Conservation (phyloP, 768 basidiomycete genomes). For the Trametopsis cervina region DNA sequence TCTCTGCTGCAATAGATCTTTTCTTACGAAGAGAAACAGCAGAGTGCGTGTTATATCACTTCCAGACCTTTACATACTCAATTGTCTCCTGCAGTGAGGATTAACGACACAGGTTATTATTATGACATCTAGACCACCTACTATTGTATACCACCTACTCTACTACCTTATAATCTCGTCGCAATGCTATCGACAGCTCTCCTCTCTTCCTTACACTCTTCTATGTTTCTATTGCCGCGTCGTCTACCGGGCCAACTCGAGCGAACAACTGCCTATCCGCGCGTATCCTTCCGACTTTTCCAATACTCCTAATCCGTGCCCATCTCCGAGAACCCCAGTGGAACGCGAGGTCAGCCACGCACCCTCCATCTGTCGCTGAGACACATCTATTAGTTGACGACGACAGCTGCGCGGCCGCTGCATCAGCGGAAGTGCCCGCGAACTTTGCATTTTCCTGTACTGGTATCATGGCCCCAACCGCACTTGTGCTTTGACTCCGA, state of each 20-base stretch:
- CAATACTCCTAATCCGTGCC: neutral
- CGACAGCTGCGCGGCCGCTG: neutral
- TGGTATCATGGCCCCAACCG: neutral
- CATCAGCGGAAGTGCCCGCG: neutral
- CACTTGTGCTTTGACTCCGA: neutral
- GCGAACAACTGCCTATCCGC: too few relatives aligned
- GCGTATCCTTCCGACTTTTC: too few relatives aligned
- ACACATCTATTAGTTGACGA: neutral
- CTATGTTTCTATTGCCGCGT: too few relatives aligned
- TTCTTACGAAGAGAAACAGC: slow-evolving; percentile 76
- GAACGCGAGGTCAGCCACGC: too few relatives aligned
- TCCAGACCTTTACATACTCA: neutral
- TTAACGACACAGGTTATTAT: slow-evolving; percentile 6
- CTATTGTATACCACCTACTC: slow-evolving; percentile 8
- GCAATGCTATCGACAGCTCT: slow-evolving; percentile 6
- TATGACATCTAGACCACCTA: neutral
- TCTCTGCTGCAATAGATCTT: slow-evolving; percentile 85
- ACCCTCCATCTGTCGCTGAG: neutral
- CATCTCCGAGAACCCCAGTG: too few relatives aligned
- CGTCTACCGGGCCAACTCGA: too few relatives aligned
- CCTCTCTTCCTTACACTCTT: too few relatives aligned
- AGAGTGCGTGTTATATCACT: slow-evolving; percentile 49
- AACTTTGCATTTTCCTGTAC: neutral
- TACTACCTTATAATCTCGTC: slow-evolving; percentile 3
- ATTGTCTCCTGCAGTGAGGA: slow-evolving; percentile 14